Evolutionary conservation across 2,329 filamentous ascomycete species (phyloP).

Genomic region (Arthrobotrys megalospora): DNA sequence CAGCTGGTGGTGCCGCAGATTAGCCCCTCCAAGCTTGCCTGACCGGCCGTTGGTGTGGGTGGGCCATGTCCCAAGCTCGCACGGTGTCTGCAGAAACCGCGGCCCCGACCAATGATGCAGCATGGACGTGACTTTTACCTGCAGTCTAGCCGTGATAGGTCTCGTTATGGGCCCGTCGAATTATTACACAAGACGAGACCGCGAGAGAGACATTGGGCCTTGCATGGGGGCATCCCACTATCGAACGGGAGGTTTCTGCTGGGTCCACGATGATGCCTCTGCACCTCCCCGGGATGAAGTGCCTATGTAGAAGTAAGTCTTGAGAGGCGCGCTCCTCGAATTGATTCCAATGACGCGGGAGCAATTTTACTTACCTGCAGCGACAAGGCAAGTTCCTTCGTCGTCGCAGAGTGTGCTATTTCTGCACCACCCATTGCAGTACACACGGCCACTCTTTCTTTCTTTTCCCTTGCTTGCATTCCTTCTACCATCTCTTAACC

Average conservation of each 20-base stretch:
- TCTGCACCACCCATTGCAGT: conserved; percentile 16
- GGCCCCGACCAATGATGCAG: conserved; percentile 55
- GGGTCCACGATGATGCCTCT: conserved; percentile 26
- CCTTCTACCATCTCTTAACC: conserved; percentile 39
- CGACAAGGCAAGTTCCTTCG: conserved; percentile 49
- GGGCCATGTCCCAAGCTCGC: conserved; percentile 36
- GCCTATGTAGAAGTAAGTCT: conserved; percentile 30
- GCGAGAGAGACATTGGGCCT: conserved; percentile 35
- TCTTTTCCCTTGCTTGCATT: conserved; percentile 58
- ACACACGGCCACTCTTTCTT: conserved; percentile 34
- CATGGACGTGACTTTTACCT: conserved; percentile 11
- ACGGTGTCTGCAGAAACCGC: conserved; percentile 49
- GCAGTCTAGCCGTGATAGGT: conserved; percentile 58
- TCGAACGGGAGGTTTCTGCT: conserved; percentile 30
- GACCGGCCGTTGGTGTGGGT: conserved; percentile 38
- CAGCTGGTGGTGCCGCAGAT: conserved; percentile 46
- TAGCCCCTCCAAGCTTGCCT: conserved; percentile 33
- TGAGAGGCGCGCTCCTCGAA: conserved; percentile 59
- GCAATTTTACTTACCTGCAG: conserved; percentile 55
- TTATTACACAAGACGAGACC: conserved; percentile 47
- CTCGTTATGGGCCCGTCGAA: conserved; percentile 31
- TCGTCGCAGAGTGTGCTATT: conserved; percentile 60
- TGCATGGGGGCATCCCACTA: conserved; percentile 34
- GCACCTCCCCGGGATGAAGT: conserved; percentile 23
- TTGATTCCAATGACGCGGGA: conserved; percentile 55